Evolutionary conservation across 2,329 filamentous ascomycete species (phyloP), one percentile per base, ranked within the genome.

Genomic region (Phoma sp.): DNA sequence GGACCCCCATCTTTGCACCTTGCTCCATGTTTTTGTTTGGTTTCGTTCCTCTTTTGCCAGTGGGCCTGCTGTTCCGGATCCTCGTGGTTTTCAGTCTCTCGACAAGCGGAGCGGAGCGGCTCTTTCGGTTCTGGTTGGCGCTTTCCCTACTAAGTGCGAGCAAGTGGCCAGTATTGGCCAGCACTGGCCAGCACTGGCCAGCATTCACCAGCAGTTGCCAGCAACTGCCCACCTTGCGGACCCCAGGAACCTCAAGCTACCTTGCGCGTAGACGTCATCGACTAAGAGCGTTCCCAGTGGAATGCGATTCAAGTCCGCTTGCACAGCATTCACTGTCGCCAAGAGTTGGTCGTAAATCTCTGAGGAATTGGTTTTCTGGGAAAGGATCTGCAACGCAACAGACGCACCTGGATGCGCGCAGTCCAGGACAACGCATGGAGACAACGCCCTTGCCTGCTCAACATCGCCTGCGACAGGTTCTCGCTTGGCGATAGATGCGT

Each of bases 271-370:
- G 31, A 53, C 33, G 35, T 49, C 37, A 46, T 46, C 46, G 31
- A 41, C 10, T n/a, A 17, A 36, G 1, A 21, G 21, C n/a, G n/a
- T 31, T 12, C 43, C 25, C 25, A 43, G 32, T 46, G 50, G 45
- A 55, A 47, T 50, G 51, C 50, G 43, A 41, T 44, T 24, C 32
- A 31, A 24, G 35, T 41, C 51, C 19, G 32, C 44, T 51, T 41
- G 55, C 41, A 50, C 54, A 54, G 57, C 57, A 57, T 61, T 57
- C 54, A 39, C 43, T 46, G 21, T 48, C 47, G 60, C 65, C 62
- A 67, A 64, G 61, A 38, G 47, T 33, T 45, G 50, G 39, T 52
- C 38, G 62, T 53, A 47, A 58, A 64, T 65, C 60, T 54, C 57
- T 55, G 60, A 61, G 53, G 48, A 60, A 49, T 54, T 43, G 50